Percentiles rank a stretch among this genome's conserved stretches.
Evolutionary conservation across 805 yeast genomes (phyloP).

Genomic region (Jamesozyma jinghongensis): DNA sequence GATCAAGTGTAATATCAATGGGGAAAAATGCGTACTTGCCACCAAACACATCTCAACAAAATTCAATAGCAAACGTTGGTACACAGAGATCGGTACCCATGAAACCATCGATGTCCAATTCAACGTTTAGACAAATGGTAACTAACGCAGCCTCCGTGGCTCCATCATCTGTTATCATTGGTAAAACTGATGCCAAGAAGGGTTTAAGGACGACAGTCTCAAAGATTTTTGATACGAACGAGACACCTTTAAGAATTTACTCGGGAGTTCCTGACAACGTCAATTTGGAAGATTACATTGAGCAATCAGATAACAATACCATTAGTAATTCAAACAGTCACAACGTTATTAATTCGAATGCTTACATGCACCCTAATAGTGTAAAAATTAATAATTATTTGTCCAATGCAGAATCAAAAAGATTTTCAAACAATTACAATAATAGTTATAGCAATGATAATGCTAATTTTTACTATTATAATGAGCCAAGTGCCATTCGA

Average conservation of each 20-base stretch:
- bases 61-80: not conserved
- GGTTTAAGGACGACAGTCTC: slow-evolving; percentile 61
- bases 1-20: slow-evolving; percentile 16
- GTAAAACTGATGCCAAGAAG: slow-evolving; percentile 11
- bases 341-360: not conserved
- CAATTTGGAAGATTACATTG: slow-evolving; percentile 36
- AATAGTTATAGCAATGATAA: not conserved
- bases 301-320: slow-evolving; percentile 29
- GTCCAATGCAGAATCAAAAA: slow-evolving; percentile 3
- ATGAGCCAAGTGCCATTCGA: slow-evolving; percentile 12
- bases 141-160: slow-evolving; percentile 3
- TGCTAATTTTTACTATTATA: slow-evolving; percentile 1
- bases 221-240: slow-evolving; percentile 62
- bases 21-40: slow-evolving; percentile 6
- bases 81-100: slow-evolving; percentile 1
- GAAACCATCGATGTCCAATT: slow-evolving; percentile 13
- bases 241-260: slow-evolving; percentile 62
- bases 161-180: too few relatives aligned
- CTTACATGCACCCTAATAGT: slow-evolving; percentile 3
- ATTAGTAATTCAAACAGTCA: slow-evolving; percentile 1
- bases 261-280: slow-evolving; percentile 61
- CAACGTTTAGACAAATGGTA: slow-evolving; percentile 12
- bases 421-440: not conserved
- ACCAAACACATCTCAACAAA: not conserved
- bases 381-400: slow-evolving; percentile 6